Conservation (phyloP, 345 rosid genomes). For the Viola odorata region DNA sequence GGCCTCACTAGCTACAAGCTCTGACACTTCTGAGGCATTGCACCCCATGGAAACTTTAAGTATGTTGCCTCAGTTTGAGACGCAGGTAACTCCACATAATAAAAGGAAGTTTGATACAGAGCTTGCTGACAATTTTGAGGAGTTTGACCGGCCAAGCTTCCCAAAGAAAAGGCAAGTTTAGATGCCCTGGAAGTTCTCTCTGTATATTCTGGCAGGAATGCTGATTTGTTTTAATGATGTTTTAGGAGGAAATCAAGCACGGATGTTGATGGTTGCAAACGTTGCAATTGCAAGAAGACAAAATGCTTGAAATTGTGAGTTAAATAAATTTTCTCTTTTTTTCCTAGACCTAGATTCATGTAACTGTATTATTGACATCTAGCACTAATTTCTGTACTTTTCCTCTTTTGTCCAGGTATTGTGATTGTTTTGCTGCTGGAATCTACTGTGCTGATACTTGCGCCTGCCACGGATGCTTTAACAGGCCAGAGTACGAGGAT, state of each 20-base stretch:
- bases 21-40: conserved; percentile 27
- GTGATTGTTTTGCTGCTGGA: conserved; percentile 69
- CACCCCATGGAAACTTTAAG: conserved; percentile 17
- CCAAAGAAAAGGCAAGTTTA: conserved; percentile 40
- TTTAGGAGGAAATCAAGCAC: conserved; percentile 37
- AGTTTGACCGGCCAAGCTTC: conserved; percentile 33
- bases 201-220: not conserved
- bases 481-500: conserved; percentile 48
- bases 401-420: conserved; percentile 40
- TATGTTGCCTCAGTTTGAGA: conserved; percentile 15
- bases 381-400: not conserved
- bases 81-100: conserved; percentile 21
- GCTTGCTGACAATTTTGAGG: conserved; percentile 30
- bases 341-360: not conserved
- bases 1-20: conserved; percentile 17
- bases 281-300: conserved; percentile 53
- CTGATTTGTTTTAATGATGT: not conserved
- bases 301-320: conserved; percentile 64
- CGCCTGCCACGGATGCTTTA: conserved; percentile 53
- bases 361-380: not conserved
- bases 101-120: conserved; percentile 33
- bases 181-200: conserved; percentile 3
- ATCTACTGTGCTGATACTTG: conserved; percentile 49
- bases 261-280: conserved; percentile 46
- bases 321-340: not conserved